A percentile compares a stretch with the other conserved stretches of the same genome.
phyloP scores from a whole-genome alignment of 2,329 filamentous ascomycete species.

The Sclerotinia borealis region DNA sequence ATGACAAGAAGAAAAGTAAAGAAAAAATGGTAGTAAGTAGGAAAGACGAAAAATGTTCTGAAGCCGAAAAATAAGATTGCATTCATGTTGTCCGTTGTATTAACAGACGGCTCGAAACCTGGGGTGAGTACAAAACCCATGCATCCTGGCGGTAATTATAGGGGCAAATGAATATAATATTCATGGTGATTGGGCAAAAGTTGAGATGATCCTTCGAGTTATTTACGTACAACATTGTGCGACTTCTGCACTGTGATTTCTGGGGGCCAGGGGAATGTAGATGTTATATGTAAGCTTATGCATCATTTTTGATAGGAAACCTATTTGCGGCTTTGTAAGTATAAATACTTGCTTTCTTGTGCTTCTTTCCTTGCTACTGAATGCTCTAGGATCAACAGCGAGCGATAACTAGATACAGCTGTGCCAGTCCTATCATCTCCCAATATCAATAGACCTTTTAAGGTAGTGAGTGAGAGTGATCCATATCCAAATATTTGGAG shows the following conservation, averaged over 20 bases:
- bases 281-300: neutral
- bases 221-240: neutral
- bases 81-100: neutral
- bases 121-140: neutral
- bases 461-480: too few species aligned
- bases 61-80: neutral
- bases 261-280: neutral
- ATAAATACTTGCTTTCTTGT: too few species aligned
- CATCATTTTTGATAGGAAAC: neutral
- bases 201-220: neutral
- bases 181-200: neutral
- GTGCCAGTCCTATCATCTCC: too few species aligned
- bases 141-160: neutral
- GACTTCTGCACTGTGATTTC: neutral
- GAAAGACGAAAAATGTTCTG: neutral
- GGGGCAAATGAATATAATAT: neutral
- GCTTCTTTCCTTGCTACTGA: too few species aligned
- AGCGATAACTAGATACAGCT: too few species aligned
- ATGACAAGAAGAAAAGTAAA: neutral
- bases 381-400: too few species aligned
- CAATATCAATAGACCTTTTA: too few species aligned
- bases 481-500: too few species aligned
- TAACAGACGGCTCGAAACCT: neutral
- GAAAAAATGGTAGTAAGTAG: neutral
- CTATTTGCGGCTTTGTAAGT: too few species aligned